Evolutionary conservation across 257 asterid genomes (phyloP).

Genomic region (Ophiorrhiza pumila): DNA sequence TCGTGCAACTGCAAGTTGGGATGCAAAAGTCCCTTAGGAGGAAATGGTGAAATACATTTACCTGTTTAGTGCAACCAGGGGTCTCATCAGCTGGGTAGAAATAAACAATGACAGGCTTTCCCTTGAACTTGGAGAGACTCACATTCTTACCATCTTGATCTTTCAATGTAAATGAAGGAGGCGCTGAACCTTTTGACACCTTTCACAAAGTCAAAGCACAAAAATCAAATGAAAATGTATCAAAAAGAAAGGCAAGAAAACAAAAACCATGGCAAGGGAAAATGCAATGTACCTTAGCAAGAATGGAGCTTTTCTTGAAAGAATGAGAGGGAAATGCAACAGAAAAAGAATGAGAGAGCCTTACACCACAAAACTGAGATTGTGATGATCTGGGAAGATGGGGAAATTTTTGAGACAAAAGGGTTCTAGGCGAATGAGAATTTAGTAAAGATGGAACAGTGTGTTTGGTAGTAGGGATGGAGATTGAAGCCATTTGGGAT

Average conservation of each 20-base stretch:
- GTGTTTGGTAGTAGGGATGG: conserved; percentile 42
- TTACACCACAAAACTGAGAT: conserved; percentile 69
- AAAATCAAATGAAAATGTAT: not conserved
- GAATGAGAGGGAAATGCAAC: conserved; percentile 41
- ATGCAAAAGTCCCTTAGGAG: not conserved
- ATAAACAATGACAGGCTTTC: conserved; percentile 86
- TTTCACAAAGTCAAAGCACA: conserved; percentile 20
- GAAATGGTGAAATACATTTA: conserved; percentile 14
- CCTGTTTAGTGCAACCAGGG: conserved; percentile 99
- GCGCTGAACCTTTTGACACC: conserved; percentile 74
- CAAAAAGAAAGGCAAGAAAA: not conserved
- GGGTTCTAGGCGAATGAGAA: conserved; percentile 43
- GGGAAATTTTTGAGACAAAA: conserved; percentile 35
- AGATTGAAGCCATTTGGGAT: conserved; percentile 56
- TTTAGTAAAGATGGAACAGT: conserved; percentile 51
- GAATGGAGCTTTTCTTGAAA: conserved; percentile 34
- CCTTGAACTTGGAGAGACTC: conserved; percentile 81
- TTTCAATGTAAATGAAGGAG: conserved; percentile 77
- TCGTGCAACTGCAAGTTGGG: not conserved
- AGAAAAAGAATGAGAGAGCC: conserved; percentile 37
- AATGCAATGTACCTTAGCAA: conserved; percentile 77
- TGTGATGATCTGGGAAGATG: conserved; percentile 51
- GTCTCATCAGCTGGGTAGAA: conserved; percentile 99
- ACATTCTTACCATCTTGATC: conserved; percentile 88
- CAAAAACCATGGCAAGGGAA: conserved; percentile 15